Base-by-base conservation (phyloP, 208 protist species). In the Cochliopodium minus region DNA sequence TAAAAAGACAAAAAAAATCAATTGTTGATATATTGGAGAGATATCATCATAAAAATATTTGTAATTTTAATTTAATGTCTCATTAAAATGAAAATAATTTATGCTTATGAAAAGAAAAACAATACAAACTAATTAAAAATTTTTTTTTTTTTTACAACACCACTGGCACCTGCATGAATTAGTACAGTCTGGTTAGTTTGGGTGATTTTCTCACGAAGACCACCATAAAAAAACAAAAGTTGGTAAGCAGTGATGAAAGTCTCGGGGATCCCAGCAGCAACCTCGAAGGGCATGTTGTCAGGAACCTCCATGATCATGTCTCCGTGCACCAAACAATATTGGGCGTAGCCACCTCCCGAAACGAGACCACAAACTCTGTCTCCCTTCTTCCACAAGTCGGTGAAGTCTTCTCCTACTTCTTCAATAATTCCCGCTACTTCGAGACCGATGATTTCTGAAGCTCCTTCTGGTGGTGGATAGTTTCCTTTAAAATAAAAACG, bases 191-290 rank as follows among this genome's bases (percentile, higher is more conserved):
- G 6, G 20, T 90, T 60, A n/a, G n/a, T n/a, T n/a, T n/a, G n/a
- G 13, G 69, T 76, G 23, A 71, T 59, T 67, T 74, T 51, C n/a
- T 81, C 58, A 23, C 77, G 51, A 4, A 69, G 62, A 10, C 57
- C 32, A 9, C 71, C 81, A 48, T 83, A 71, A 30, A 69, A 63
- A 57, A 78, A 72, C 33, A 91, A 72, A 4, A 69, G 59, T 65
- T 91, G 87, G 71, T 75, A 93, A 35, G 83, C 82, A 34, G 85
- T 93, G 22, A 91, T 54, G 47, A 84, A 93, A 30, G 76, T 76
- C 63, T 91, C 82, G 6, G 87, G 85, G 32, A 93, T 83, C 6
- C 77, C 75, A 6, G 82, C 78, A 20, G 83, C 85, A 61, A 87
- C 71, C 22, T 81, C 76, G 62, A 88, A 85, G 1, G 71, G 78